phyloP scores from a whole-genome alignment of 352 stramenopile genomes.

The Globisporangium megalacanthum region DNA sequence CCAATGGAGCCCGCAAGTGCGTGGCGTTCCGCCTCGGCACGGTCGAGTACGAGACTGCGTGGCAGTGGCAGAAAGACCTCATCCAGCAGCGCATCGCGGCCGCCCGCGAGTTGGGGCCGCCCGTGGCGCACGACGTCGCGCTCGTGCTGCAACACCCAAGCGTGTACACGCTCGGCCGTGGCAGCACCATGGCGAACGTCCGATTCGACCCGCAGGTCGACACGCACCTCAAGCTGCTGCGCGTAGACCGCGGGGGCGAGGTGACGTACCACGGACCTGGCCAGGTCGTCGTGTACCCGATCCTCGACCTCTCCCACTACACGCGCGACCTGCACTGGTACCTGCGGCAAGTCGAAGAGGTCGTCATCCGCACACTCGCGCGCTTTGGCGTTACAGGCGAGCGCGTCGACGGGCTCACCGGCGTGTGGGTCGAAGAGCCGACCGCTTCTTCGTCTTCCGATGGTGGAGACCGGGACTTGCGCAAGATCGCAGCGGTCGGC shows the following conservation, averaged over 20 bases:
- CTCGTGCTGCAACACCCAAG: conserved; percentile 93
- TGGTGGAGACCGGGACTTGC: conserved; percentile 38
- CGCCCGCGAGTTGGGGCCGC: conserved; percentile 32
- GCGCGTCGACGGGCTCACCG: conserved; percentile 89
- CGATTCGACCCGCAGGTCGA: conserved; percentile 54
- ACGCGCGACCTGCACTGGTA: conserved; percentile 98
- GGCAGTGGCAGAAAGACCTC: conserved; percentile 85
- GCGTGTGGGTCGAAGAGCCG: conserved; percentile 93
- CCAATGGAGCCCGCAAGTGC: conserved; percentile 26
- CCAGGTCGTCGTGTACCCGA: conserved; percentile 97
- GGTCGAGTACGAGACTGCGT: conserved; percentile 82
- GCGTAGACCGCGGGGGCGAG: conserved; percentile 98
- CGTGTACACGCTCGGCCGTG: conserved; percentile 96
- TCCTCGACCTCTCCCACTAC: conserved; percentile 94
- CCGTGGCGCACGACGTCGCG: conserved; percentile 79
- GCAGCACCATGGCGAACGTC: conserved; percentile 69
- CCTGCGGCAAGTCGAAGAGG: conserved; percentile 93
- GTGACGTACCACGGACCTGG: conserved; percentile 98
- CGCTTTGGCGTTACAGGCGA: conserved; percentile 85
- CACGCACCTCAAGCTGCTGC: conserved; percentile 83
- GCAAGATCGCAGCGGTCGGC: conserved; percentile 96
- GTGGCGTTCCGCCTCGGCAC: conserved; percentile 59
- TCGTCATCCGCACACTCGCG: conserved; percentile 91
- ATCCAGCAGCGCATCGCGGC: conserved; percentile 71
- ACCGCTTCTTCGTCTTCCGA: neutral